Percentiles rank a stretch among this genome's conserved stretches.
phyloP scores from a whole-genome alignment of 2,329 filamentous ascomycete species.

The Lanzia echinophila region DNA sequence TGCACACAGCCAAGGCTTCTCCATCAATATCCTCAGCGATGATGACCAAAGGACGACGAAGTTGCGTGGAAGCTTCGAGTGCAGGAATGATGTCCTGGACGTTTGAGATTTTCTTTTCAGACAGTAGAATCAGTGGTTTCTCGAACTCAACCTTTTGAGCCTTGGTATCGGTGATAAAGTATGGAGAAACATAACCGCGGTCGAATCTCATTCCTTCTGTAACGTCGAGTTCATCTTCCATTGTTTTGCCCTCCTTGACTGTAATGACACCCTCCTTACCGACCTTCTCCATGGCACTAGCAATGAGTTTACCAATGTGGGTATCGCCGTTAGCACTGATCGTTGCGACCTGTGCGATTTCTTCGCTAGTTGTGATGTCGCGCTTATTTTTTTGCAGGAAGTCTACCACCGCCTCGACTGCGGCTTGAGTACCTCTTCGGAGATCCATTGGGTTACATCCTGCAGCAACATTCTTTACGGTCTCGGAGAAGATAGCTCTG shows the following conservation, averaged over 20 bases:
- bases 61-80: constrained; percentile 92
- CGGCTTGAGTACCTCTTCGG: constrained; percentile 91
- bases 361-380: constrained; percentile 93
- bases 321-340: constrained; percentile 96
- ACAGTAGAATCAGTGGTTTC: constrained; percentile 97
- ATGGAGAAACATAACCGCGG: constrained; percentile 95
- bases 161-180: constrained; percentile 99
- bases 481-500: constrained; percentile 98
- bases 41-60: constrained; percentile 92
- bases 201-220: constrained; percentile 99
- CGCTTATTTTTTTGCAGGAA: constrained; percentile 94
- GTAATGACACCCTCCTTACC: constrained; percentile 99
- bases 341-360: constrained; percentile 96
- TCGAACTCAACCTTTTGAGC: constrained; percentile 98
- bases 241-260: constrained; percentile 99
- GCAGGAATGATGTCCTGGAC: constrained; percentile 98
- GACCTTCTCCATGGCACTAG: constrained; percentile 99
- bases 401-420: constrained; percentile 89
- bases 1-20: constrained; percentile 96
- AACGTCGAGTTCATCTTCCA: constrained; percentile 94
- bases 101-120: constrained; percentile 99
- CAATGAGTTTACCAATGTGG: constrained; percentile 92
- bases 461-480: constrained; percentile 98
- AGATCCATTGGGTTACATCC: constrained; percentile 99
- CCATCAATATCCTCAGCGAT: constrained; percentile 99